Evolutionary conservation across 2,329 filamentous ascomycete genomes (phyloP), one percentile per base, ranked within the genome.

Genomic region (Xylaria sp.): DNA sequence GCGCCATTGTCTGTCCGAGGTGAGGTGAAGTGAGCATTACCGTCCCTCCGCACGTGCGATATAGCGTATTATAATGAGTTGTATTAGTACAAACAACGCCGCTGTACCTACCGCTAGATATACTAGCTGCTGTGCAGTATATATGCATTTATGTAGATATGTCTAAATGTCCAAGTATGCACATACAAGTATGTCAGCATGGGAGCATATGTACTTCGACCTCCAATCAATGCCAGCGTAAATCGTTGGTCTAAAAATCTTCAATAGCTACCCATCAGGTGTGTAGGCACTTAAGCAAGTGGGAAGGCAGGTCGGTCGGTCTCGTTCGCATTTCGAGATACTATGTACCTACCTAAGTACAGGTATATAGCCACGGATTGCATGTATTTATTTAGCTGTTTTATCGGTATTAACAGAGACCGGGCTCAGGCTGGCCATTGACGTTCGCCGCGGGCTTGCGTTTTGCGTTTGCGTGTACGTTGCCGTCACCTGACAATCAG

Each of bases 401-500:
- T 25, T 23, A 49, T 49, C 9, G 18, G 46, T 23, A 13, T 25
- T 49, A 12, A 10, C 25, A 43, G 33, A 43, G 55, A 18, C 39
- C 28, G 28, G 28, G 3, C 28, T 28, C 33, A 23, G 41, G 4
- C 33, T 36, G 54, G 43, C 52, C 25, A 41, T 36, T 36, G 12
- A 55, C 25, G 31, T 57, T 52, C 33, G 36, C 33, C 48, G 36
- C 33, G 33, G 33, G 33, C 33, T 36, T 36, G 33, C 41, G 31
- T 15, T 55, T 10, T 36, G 33, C 41, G 31, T 15, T 59, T 23
- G 56, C 46, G 60, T 41, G 39, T 48, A 39, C 51, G 51, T 62
- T n/a, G 57, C 48, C 60, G 59, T 67, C 57, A 60, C 48, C 60
- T 61, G 59, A 59, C 63, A 39, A n/a, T 57, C 55, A 48, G 25